Conservation (phyloP, 2,329 filamentous ascomycete genomes). For the Penicillium sp. region DNA sequence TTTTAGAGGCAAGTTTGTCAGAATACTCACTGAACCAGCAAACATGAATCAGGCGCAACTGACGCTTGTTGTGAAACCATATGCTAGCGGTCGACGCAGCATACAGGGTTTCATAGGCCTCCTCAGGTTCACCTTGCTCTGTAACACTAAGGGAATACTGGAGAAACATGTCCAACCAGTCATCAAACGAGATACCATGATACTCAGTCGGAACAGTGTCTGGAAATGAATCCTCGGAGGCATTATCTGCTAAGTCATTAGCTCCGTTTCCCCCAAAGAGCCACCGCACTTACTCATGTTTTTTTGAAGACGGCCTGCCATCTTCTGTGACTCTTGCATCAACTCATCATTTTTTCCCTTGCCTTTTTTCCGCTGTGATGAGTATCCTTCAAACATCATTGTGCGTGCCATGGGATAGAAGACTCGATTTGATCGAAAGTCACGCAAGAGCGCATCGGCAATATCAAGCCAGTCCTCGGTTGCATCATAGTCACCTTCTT, state of each 20-base stretch:
- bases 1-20: too few relatives aligned
- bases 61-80: slow-evolving; percentile 65
- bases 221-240: slow-evolving; percentile 23
- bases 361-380: slow-evolving; percentile 35
- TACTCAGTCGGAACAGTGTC: slow-evolving; percentile 51
- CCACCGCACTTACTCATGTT: slow-evolving; percentile 32
- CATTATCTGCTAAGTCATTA: background rate
- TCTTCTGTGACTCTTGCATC: slow-evolving; percentile 41
- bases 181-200: slow-evolving; percentile 71
- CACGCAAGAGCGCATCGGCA: slow-evolving; percentile 53
- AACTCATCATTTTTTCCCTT: slow-evolving; percentile 33
- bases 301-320: slow-evolving; percentile 42
- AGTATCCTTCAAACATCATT: slow-evolving; percentile 48
- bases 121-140: slow-evolving; percentile 57
- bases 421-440: slow-evolving; percentile 54
- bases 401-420: slow-evolving; percentile 54
- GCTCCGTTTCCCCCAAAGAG: background rate
- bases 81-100: slow-evolving; percentile 74
- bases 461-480: slow-evolving; percentile 55
- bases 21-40: slow-evolving; percentile 62
- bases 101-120: slow-evolving; percentile 74
- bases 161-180: slow-evolving; percentile 86
- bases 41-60: slow-evolving; percentile 66
- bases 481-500: slow-evolving; percentile 46
- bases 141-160: slow-evolving; percentile 77